Conservation (phyloP, 768 basidiomycete genomes). For the Macrocybe gigantea region DNA sequence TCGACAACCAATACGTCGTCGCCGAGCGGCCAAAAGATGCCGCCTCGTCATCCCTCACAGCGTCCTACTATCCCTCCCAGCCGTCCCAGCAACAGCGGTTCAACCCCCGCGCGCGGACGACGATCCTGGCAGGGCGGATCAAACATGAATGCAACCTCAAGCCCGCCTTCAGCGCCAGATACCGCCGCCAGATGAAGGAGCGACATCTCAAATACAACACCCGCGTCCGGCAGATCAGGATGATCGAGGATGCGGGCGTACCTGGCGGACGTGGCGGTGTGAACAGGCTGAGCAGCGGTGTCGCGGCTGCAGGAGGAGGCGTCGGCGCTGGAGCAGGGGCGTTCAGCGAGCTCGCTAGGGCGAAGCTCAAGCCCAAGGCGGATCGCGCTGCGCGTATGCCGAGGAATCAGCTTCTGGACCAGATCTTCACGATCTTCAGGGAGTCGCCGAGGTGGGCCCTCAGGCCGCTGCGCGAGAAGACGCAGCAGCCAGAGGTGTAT, state of each 20-base stretch:
- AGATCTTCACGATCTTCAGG: constrained; percentile 73
- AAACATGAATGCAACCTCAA: constrained; percentile 77
- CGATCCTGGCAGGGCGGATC: constrained; percentile 72
- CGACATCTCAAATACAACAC: constrained; percentile 63
- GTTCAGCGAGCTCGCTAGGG: constrained; percentile 62
- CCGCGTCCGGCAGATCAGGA: constrained; percentile 57
- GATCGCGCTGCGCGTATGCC: constrained; percentile 93
- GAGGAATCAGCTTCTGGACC: constrained; percentile 79
- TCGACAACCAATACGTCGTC: constrained; percentile 82
- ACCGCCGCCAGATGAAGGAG: constrained; percentile 68
- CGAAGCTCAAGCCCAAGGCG: constrained; percentile 63
- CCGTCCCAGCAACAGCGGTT: too few species aligned
- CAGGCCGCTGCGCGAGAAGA: constrained; percentile 67
- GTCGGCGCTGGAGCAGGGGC: constrained; percentile 14
- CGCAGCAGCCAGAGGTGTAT: constrained; percentile 83
- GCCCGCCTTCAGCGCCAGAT: constrained; percentile 61
- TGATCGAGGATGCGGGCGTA: constrained; percentile 68
- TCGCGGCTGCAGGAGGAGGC: constrained; percentile 47
- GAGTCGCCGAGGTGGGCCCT: constrained; percentile 81
- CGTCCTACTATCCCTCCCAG: constrained; percentile 25
- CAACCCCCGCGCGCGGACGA: constrained; percentile 65
- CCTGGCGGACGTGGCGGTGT: constrained; percentile 67
- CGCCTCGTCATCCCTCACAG: constrained; percentile 26
- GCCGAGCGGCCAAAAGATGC: constrained; percentile 75
- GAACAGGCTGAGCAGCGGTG: constrained; percentile 75